Conservation (phyloP, 306 rosid species). For the Carpinus viminea region DNA sequence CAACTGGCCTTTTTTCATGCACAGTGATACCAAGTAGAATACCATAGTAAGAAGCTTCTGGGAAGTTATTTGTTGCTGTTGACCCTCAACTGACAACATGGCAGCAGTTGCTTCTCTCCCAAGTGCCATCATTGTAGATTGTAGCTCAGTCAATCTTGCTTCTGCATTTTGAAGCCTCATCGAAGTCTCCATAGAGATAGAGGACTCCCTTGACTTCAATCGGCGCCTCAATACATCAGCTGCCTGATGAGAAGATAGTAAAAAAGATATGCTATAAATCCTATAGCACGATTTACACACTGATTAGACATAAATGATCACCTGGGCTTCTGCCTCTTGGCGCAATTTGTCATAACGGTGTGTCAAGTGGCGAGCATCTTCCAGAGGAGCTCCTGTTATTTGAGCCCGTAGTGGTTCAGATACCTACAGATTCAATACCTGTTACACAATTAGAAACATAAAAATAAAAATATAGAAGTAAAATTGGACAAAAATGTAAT, state of each 20-base stretch:
- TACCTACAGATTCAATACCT: constrained; percentile 65
- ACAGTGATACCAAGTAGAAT: constrained; percentile 22
- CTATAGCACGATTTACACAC: constrained; percentile 34
- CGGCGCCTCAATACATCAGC: constrained; percentile 89
- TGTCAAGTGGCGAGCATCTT: constrained; percentile 94
- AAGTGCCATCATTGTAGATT: constrained; percentile 77
- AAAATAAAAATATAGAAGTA: constrained; percentile 19
- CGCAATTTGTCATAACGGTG: constrained; percentile 78
- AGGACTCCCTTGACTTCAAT: constrained; percentile 71
- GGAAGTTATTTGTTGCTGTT: constrained; percentile 78
- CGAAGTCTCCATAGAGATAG: constrained; percentile 73
- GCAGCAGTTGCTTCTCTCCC: constrained; percentile 90
- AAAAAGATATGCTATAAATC: constrained; percentile 33
- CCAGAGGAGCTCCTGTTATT: constrained; percentile 91
- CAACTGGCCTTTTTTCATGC: constrained; percentile 10
- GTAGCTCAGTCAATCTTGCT: constrained; percentile 71
- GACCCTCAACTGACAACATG: constrained; percentile 87
- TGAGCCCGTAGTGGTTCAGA: constrained; percentile 82
- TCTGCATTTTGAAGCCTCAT: constrained; percentile 83
- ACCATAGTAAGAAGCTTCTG: constrained; percentile 79
- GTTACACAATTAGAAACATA: constrained; percentile 52
- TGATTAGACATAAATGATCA: constrained; percentile 34
- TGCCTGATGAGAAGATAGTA: constrained; percentile 61
- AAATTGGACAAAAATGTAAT: constrained; percentile 31
- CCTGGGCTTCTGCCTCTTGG: constrained; percentile 90